phyloP scores from a whole-genome alignment of 352 stramenopile genomes.

The Globisporangium iwayamae region DNA sequence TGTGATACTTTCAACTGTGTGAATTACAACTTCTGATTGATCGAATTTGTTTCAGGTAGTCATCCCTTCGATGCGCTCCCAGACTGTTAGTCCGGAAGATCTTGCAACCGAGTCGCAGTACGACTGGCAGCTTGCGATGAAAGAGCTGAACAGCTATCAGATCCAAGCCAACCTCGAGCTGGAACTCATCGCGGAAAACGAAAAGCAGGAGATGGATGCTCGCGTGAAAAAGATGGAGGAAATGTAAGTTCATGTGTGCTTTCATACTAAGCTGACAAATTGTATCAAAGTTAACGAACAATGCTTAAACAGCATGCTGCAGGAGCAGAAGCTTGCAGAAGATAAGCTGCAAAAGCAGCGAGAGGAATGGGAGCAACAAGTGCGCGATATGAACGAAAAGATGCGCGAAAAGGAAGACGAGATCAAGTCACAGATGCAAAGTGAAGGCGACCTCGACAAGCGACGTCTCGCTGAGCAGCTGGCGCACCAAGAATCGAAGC shows the following conservation, averaged over 20 bases:
- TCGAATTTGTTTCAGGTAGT: slow-evolving; percentile 29
- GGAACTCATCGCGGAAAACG: slow-evolving; percentile 52
- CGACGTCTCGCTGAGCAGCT: slow-evolving; percentile 67
- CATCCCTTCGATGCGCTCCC: slow-evolving; percentile 38
- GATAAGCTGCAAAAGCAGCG: slow-evolving; percentile 59
- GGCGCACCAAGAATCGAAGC: slow-evolving; percentile 67
- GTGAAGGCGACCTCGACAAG: slow-evolving; percentile 74
- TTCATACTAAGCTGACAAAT: neutral
- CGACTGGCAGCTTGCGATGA: slow-evolving; percentile 77
- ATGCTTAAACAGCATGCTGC: slow-evolving; percentile 35
- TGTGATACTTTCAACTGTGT: neutral
- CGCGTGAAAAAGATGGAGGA: slow-evolving; percentile 73
- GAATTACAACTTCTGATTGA: neutral
- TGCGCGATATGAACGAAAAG: slow-evolving; percentile 62
- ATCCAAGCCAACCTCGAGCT: slow-evolving; percentile 56
- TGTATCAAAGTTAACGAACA: neutral
- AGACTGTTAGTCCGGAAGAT: slow-evolving; percentile 25
- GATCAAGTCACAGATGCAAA: slow-evolving; percentile 73
- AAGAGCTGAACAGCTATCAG: slow-evolving; percentile 78
- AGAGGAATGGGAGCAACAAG: slow-evolving; percentile 71
- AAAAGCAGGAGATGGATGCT: slow-evolving; percentile 77
- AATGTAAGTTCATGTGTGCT: slow-evolving; percentile 29
- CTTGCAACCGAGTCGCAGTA: slow-evolving; percentile 46
- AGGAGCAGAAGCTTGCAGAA: slow-evolving; percentile 52
- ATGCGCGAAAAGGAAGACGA: slow-evolving; percentile 71